Base-by-base conservation (phyloP, 2,329 filamentous ascomycete species). In the Pseudopithomyces maydicus region DNA sequence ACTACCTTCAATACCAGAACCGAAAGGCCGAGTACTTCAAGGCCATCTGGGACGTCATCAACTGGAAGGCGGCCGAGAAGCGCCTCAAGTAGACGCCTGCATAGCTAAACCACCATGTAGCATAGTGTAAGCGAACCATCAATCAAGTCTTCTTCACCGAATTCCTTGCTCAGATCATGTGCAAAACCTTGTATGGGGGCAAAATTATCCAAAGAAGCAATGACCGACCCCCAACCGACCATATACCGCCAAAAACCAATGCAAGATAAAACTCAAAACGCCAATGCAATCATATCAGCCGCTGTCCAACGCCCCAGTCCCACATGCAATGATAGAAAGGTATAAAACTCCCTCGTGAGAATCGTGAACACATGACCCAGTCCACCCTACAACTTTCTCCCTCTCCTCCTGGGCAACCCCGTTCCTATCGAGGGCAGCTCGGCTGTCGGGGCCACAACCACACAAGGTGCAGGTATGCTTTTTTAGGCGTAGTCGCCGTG, bases 1-100 rank as follows among this genome's bases (percentile, higher is more conserved):
- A 96, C 83, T 96, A 96, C 81, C 84, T 97, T 61, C 91, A 97
- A 82, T 97, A 97, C 81, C 86, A 97, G 86, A 97, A 97, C 84
- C 89, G 92, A 79, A 97, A 97, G 87, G 92, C 90, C 56, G 92
- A 97, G 82, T 97, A 97, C 84, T 97, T 97, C 79, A 85, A 85
- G 70, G 91, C 91, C 57, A 90, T 97, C 76, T 97, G 93, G 93
- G 91, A 96, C 67, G 92, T 97, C 48, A 82, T 97, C 78, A 97
- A 97, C 87, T 97, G 93, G 93, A 92, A 92, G 85, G 86, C 90
- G 32, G 93, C 92, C 43, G 88, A 90, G 77, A 87, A 88, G 83
- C 86, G 91, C 64, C 92, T 91, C 73, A 77, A 81, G 69, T 84
- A 82, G 75, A 63, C 45, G 23, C 20, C 19, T 8, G 48, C 15